Base-by-base conservation (phyloP, 2,329 filamentous ascomycete genomes). In the Aureobasidium sp. region DNA sequence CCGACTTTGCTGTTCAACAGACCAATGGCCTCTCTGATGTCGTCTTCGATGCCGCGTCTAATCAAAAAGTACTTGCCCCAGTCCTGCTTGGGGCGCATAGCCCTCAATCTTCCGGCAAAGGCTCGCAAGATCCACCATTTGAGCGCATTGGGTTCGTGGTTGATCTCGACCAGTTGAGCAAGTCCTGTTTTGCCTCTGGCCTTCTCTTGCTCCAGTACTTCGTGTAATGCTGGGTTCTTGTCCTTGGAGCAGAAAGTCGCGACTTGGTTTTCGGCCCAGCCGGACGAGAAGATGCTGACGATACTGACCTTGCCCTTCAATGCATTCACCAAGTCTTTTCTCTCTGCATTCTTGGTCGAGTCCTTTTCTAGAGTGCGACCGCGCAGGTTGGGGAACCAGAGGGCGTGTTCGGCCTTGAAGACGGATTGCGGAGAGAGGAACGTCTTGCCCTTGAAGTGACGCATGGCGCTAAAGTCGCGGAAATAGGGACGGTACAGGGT, bases 351-450 rank as follows among this genome's bases (percentile, higher is more conserved):
- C 25, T 95, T 81, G 1, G 89, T 96, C 66, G 83, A 80, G 55
- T 91, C 91, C 67, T 84, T 85, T 61, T 83, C 77, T 34, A 97
- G 80, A 1, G 91, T 97, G 68, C 84, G 80, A 49, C 94, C 94
- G 72, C 83, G 84, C 63, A 99, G 80, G 76, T 99, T 99, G 49
- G 94, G 94, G 77, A 99, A 97, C 80, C 89, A 97, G 66, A 97
- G 83, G 5, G 93, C 88, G 57, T 86, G 82, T 42, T 95, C 90
- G 66, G 82, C 82, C 70, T 87, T 88, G 81, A 97, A 97, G 53
- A 93, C 82, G n/a, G 88, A 82, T 4, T 89, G 85, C 41, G 93
- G 93, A 22, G 91, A 87, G 57, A 93, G 79, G 77, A 97, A 99
- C 27, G 91, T 91, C 76, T 99, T 99, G 70, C 94, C 94, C 69